A percentile compares a stretch with the other conserved stretches of the same genome.
Evolutionary conservation across 352 stramenopile species (phyloP).

Genomic region (Pythium oligandrum): DNA sequence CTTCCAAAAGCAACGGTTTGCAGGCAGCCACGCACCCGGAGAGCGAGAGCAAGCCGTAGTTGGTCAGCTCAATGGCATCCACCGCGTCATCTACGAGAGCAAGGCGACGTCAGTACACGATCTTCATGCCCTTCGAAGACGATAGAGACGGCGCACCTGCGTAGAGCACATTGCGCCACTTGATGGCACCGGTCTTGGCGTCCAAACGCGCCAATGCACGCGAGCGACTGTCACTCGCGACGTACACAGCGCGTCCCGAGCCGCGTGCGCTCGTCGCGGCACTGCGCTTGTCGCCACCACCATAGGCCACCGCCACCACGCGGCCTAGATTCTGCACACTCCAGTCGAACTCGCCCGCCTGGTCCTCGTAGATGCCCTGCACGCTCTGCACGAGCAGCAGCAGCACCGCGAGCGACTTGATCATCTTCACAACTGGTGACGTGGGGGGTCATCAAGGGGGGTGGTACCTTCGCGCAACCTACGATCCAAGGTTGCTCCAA

Average conservation of each 20-base stretch:
- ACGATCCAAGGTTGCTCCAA: too few species aligned
- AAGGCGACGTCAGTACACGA: background rate
- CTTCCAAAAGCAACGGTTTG: background rate
- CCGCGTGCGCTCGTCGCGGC: slow-evolving; percentile 31
- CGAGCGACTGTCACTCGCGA: slow-evolving; percentile 56
- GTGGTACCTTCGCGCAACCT: too few species aligned
- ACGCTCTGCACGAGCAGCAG: slow-evolving; percentile 12
- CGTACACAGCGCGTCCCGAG: slow-evolving; percentile 55
- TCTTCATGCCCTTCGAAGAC: slow-evolving; percentile 1
- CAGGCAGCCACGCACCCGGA: slow-evolving; percentile 37
- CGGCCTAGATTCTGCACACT: slow-evolving; percentile 57
- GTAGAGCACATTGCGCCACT: slow-evolving; percentile 70
- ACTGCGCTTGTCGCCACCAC: slow-evolving; percentile 34
- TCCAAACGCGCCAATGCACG: slow-evolving; percentile 64
- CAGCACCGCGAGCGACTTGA: slow-evolving; percentile 2
- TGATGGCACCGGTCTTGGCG: slow-evolving; percentile 57
- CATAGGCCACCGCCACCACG: slow-evolving; percentile 41
- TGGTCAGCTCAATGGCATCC: slow-evolving; percentile 65
- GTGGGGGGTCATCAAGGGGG: too few species aligned
- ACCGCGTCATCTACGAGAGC: slow-evolving; percentile 41
- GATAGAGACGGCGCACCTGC: slow-evolving; percentile 19
- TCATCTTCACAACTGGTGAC: too few species aligned
- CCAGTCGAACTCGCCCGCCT: slow-evolving; percentile 80
- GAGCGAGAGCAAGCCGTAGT: slow-evolving; percentile 55
- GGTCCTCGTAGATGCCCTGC: slow-evolving; percentile 62